These are phyloP conservation scores for Gremmenia infestans DNA, from an alignment of 2,329 filamentous ascomycete species.

Conservation along the genomic window DNA sequence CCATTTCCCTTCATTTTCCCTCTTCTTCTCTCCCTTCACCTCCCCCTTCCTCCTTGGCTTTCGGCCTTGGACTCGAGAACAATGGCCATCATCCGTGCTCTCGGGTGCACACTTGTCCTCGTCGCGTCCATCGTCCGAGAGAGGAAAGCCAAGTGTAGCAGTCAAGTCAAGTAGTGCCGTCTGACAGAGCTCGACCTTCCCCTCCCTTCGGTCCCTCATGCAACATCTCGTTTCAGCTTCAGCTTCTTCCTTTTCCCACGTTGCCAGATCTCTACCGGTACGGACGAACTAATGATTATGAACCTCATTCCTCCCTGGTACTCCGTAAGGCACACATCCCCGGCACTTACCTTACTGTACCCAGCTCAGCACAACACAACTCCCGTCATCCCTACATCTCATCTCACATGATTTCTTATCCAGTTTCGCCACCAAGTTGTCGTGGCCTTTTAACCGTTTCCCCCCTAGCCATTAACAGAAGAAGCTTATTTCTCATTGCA, in stretches of 20 bases:
- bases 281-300: neutral
- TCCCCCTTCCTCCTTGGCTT: neutral
- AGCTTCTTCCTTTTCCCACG: neutral
- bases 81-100: constrained; percentile 1
- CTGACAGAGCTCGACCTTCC: neutral
- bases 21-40: no score
- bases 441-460: neutral
- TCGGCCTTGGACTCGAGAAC: neutral
- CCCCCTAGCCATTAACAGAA: neutral
- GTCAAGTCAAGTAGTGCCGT: neutral
- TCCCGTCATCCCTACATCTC: neutral
- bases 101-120: neutral
- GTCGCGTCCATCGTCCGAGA: neutral
- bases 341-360: neutral
- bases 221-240: constrained; percentile 4
- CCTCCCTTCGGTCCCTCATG: neutral
- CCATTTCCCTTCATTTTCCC: neutral
- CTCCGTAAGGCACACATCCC: neutral
- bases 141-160: neutral
- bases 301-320: neutral
- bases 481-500: neutral
- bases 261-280: constrained; percentile 1
- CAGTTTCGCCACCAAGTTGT: constrained; percentile 7
- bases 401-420: neutral
- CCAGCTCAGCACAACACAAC: neutral